Percentiles rank a stretch among this genome's conserved stretches.
Conservation (phyloP, 2,329 filamentous ascomycete genomes). For the Lecanoromycetidae sp. region DNA sequence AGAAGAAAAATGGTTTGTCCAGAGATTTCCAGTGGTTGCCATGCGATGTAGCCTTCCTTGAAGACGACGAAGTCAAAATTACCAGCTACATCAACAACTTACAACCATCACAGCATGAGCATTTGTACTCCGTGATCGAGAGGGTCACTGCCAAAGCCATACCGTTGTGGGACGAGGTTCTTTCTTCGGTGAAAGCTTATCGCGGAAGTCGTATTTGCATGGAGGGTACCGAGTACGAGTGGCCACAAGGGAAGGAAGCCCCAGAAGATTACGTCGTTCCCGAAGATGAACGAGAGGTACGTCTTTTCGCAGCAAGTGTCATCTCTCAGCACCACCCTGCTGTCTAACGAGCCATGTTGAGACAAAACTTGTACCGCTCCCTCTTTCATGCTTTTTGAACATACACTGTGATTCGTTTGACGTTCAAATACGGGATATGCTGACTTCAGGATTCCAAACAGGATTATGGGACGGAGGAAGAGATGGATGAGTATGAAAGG, state of each 20-base stretch:
- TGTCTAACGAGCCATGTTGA: no score
- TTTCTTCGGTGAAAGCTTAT: constrained; percentile 9
- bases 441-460: not conserved
- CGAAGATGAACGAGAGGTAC: not conserved
- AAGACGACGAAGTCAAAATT: constrained; percentile 23
- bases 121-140: constrained; percentile 31
- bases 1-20: constrained; percentile 19
- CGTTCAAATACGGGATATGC: no score
- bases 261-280: not conserved
- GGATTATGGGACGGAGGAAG: not conserved
- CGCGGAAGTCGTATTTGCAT: not conserved
- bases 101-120: constrained; percentile 27
- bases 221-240: not conserved
- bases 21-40: constrained; percentile 36
- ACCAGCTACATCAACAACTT: constrained; percentile 37
- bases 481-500: constrained; percentile 10
- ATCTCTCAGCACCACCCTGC: no score
- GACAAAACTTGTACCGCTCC: no score
- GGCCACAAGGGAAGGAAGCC: not conserved
- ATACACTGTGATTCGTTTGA: no score
- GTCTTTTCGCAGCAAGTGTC: no score
- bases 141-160: constrained; percentile 25
- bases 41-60: constrained; percentile 19
- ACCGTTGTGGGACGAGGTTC: constrained; percentile 26
- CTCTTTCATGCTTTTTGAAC: no score